phyloP scores from a whole-genome alignment of 1,139 yeast genomes.

The Taphrina communis region DNA sequence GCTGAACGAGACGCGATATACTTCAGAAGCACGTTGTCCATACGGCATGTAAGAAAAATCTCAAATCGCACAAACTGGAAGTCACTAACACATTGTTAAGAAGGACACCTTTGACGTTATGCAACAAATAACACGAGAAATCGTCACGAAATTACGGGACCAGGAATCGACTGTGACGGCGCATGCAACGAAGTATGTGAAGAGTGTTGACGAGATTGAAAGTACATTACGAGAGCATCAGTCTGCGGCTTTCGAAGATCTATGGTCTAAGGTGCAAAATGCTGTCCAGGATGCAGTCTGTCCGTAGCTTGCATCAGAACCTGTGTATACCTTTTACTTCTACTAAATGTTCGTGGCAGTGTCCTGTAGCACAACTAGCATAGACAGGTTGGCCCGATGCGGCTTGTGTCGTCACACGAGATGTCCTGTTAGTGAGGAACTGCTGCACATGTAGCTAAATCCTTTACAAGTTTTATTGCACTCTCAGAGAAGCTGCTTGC shows the following conservation, averaged over 20 bases:
- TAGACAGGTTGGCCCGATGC: too few species aligned
- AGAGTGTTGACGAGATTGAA: neutral
- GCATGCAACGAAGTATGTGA: slow-evolving; percentile 10
- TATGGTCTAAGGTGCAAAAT: slow-evolving; percentile 2
- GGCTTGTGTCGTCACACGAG: too few species aligned
- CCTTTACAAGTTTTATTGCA: too few species aligned
- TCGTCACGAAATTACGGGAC: neutral
- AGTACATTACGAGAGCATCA: slow-evolving; percentile 4
- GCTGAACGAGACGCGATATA: neutral
- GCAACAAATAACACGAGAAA: neutral
- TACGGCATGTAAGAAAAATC: neutral
- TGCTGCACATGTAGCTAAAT: too few species aligned
- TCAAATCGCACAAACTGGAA: neutral
- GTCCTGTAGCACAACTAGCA: too few species aligned
- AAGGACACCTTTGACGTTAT: slow-evolving; percentile 18
- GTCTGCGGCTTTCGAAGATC: neutral
- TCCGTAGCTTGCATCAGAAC: neutral
- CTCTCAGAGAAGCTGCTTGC: too few species aligned
- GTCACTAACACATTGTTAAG: neutral
- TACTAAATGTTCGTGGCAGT: too few species aligned
- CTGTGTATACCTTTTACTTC: neutral
- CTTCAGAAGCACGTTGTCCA: neutral
- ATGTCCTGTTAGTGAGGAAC: too few species aligned
- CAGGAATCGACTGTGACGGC: slow-evolving; percentile 1
- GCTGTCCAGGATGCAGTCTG: slow-evolving; percentile 3